Evolutionary conservation across 805 yeast genomes (phyloP).

Genomic region (Candida gorgasii): DNA sequence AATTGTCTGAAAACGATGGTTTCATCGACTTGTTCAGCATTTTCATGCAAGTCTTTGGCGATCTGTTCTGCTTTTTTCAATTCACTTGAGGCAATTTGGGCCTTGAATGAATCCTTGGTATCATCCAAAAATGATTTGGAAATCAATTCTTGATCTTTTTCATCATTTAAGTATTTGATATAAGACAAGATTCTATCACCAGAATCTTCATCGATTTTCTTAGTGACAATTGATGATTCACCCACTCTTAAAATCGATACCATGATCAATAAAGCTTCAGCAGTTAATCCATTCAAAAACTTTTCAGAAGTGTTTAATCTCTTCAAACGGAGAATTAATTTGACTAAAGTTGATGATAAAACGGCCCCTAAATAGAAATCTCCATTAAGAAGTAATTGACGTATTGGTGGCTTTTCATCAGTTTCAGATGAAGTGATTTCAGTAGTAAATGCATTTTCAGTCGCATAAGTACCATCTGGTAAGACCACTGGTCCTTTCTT

Average conservation of each 20-base stretch:
- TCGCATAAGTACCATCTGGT: conserved; percentile 99
- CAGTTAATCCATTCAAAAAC: conserved; percentile 78
- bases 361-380: conserved; percentile 91
- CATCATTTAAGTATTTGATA: conserved; percentile 74
- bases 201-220: conserved; percentile 92
- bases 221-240: conserved; percentile 64
- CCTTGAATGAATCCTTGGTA: conserved; percentile 79
- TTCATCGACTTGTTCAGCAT: conserved; percentile 78
- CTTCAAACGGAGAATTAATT: conserved; percentile 76
- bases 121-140: conserved; percentile 81
- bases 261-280: conserved; percentile 91
- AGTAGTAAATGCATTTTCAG: conserved; percentile 78
- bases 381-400: conserved; percentile 79
- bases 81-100: conserved; percentile 64
- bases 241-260: conserved; percentile 91
- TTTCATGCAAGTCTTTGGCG: conserved; percentile 57
- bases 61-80: conserved; percentile 55
- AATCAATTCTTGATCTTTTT: conserved; percentile 50
- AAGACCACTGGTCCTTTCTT: conserved; percentile 73
- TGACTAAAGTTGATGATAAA: conserved; percentile 82
- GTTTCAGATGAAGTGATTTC: conserved; percentile 40
- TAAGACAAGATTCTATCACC: conserved; percentile 92
- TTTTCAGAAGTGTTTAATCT: conserved; percentile 55
- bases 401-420: conserved; percentile 65
- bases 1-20: conserved; percentile 79